A percentile compares a stretch with the other conserved stretches of the same genome.
These are phyloP conservation scores for Fulvia fulva DNA, from an alignment of 2,329 filamentous ascomycete species.

Conservation along the genomic window DNA sequence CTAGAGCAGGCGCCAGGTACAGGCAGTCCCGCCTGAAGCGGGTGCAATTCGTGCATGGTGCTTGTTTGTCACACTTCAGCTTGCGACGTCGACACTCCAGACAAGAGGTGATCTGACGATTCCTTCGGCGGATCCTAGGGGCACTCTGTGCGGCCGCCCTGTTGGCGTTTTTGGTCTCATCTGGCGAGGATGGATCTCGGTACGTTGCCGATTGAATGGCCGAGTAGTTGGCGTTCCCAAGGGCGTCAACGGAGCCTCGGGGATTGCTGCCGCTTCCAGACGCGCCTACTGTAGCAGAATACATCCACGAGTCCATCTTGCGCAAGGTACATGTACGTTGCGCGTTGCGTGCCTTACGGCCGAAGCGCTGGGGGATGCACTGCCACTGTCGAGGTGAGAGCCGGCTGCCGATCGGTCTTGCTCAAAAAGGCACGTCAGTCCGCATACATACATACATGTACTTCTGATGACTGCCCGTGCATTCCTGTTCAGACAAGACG, in stretches of 20 bases:
- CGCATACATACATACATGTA: not conserved
- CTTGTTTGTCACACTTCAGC: conserved; percentile 69
- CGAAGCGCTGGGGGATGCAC: not conserved
- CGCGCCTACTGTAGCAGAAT: conserved; percentile 2
- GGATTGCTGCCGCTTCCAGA: not conserved
- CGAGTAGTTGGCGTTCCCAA: conserved; percentile 7
- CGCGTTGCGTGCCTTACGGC: not conserved
- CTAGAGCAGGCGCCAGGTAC: conserved; percentile 64
- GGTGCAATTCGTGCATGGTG: conserved; percentile 67
- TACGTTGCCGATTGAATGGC: conserved; percentile 12
- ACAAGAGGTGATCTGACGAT: conserved; percentile 61
- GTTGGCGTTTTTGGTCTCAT: not conserved
- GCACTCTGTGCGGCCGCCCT: not conserved
- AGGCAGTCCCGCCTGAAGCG: conserved; percentile 52
- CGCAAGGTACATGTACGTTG: too few species aligned
- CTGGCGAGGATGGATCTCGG: conserved; percentile 9
- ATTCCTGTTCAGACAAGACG: not conserved
- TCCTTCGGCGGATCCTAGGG: conserved; percentile 26
- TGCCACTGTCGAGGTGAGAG: not conserved
- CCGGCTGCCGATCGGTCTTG: not conserved
- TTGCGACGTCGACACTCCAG: conserved; percentile 71
- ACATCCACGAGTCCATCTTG: conserved; percentile 20
- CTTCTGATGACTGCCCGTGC: not conserved
- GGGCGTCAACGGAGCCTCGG: not conserved
- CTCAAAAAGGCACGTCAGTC: not conserved